Conservation (phyloP, 257 asterid species). For the Cruciata laevipes region DNA sequence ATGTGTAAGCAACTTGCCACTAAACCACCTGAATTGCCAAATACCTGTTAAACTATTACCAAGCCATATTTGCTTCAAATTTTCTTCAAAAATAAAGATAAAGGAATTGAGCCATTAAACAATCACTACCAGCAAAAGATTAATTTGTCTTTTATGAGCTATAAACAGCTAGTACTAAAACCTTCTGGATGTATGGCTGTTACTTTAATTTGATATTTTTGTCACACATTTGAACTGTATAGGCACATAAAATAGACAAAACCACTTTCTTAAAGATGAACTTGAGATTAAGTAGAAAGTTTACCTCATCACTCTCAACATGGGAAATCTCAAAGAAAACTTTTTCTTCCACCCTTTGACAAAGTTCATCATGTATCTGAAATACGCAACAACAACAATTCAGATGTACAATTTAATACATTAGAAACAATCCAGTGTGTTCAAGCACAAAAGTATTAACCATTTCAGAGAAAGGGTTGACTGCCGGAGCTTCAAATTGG, state of each 20-base stretch:
- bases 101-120: background rate
- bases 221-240: background rate
- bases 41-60: background rate
- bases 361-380: conserved; percentile 32
- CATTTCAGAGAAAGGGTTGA: conserved; percentile 36
- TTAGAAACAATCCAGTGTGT: conserved; percentile 9
- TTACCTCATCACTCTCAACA: conserved; percentile 43
- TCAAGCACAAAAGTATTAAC: conserved; percentile 26
- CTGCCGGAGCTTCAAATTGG: conserved; percentile 70
- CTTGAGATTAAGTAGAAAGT: conserved; percentile 4
- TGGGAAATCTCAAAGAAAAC: conserved; percentile 38
- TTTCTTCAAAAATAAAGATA: background rate
- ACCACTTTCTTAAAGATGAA: background rate
- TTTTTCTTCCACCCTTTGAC: conserved; percentile 31
- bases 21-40: background rate
- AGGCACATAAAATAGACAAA: background rate
- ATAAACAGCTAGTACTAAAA: background rate
- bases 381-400: conserved; percentile 19
- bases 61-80: background rate
- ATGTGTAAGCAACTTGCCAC: background rate
- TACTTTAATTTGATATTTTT: conserved; percentile 4
- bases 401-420: conserved; percentile 14
- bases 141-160: background rate
- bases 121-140: background rate
- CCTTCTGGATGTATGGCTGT: background rate